phyloP scores from a whole-genome alignment of 2,329 filamentous ascomycete genomes.

The Phyllosticta paracitricarpa region DNA sequence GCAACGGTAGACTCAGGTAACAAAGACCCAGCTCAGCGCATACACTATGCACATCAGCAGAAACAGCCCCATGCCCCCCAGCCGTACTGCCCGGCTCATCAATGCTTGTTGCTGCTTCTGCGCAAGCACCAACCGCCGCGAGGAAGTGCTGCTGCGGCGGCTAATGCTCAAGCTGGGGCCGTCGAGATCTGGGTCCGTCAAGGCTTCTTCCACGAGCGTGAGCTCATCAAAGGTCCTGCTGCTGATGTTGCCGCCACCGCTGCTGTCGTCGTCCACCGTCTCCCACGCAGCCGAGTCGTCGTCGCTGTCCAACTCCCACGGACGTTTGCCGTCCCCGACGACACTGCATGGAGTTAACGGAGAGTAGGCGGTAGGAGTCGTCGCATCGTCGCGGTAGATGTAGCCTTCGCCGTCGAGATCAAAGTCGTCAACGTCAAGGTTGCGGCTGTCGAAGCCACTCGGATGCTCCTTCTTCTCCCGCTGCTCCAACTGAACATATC shows the following conservation, averaged over 20 bases:
- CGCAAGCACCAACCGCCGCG: constrained; percentile 2
- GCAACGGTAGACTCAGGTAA: not conserved
- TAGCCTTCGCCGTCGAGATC: not conserved
- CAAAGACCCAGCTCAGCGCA: constrained; percentile 5
- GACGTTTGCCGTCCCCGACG: not conserved
- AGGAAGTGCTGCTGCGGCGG: constrained; percentile 3
- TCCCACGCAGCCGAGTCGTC: not conserved
- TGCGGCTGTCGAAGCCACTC: not conserved
- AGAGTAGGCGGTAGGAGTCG: not conserved
- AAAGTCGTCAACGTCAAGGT: constrained; percentile 5
- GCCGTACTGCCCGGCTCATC: not conserved
- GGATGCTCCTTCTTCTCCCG: constrained; percentile 1
- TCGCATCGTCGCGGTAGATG: not conserved
- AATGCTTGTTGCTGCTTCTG: constrained; percentile 2
- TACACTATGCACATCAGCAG: constrained; percentile 8
- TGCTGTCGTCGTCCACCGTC: not conserved
- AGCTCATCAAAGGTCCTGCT: not conserved
- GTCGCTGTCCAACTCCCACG: not conserved
- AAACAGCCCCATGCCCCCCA: constrained; percentile 6
- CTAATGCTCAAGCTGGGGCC: not conserved
- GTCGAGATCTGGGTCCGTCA: not conserved
- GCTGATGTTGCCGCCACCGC: not conserved
- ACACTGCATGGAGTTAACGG: not conserved
- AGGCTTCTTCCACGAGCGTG: not conserved
- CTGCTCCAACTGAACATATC: not conserved